Percentiles rank a stretch among this genome's conserved stretches.
Conservation (phyloP, 2,329 filamentous ascomycete species). For the Elsinoe ampelina region DNA sequence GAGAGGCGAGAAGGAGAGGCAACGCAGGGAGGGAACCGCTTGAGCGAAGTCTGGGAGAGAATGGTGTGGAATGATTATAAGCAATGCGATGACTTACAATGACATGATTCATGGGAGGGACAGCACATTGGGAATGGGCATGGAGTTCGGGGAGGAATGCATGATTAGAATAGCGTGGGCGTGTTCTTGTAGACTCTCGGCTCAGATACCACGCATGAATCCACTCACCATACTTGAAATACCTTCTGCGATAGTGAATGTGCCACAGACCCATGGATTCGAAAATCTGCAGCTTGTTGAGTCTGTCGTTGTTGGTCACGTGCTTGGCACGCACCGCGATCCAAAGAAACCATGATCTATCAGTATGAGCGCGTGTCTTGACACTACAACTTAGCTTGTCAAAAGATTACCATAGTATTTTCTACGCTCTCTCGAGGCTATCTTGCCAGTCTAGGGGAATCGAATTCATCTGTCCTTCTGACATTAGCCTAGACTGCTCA, state of each 20-base stretch:
- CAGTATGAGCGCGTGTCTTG: too few species aligned
- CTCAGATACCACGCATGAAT: slow-evolving; percentile 9
- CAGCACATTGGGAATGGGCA: neutral
- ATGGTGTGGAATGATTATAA: neutral
- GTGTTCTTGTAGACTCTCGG: slow-evolving; percentile 2
- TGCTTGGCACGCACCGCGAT: neutral
- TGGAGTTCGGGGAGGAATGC: neutral
- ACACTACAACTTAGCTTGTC: too few species aligned
- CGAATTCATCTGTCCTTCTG: neutral
- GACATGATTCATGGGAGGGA: neutral
- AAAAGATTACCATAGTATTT: too few species aligned
- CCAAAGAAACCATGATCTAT: too few species aligned
- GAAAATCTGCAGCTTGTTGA: too few species aligned
- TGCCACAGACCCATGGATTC: neutral
- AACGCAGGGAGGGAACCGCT: neutral
- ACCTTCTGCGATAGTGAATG: neutral
- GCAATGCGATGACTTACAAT: neutral
- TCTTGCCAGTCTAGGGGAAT: too few species aligned
- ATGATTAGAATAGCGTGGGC: neutral
- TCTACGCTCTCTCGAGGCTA: too few species aligned
- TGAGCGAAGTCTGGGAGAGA: neutral
- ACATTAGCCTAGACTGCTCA: neutral
- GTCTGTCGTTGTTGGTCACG: neutral
- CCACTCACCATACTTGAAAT: neutral
- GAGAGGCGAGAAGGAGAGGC: slow-evolving; percentile 8